Evolutionary conservation across 1,139 yeast species (phyloP).

Genomic region (Pichia kudriavzevii): DNA sequence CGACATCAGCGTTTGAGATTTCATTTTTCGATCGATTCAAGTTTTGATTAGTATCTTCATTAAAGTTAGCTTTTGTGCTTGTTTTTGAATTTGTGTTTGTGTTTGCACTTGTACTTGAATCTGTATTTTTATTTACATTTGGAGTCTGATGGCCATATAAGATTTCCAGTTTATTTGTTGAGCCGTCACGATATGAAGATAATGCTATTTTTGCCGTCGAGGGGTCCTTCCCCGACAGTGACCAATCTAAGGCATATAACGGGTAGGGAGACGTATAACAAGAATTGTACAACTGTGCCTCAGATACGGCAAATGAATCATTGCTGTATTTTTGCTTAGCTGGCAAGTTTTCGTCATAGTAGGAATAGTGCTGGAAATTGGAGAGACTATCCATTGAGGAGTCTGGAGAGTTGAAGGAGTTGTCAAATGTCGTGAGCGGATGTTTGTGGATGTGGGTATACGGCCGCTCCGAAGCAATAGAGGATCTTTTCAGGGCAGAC

Average conservation of each 20-base stretch:
- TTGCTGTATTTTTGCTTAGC: background rate
- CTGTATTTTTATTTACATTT: slow-evolving; percentile 7
- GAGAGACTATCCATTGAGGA: background rate
- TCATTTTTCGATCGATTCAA: too few relatives aligned
- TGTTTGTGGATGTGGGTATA: slow-evolving; percentile 1
- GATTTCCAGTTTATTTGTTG: slow-evolving; percentile 47
- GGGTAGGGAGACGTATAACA: slow-evolving; percentile 57
- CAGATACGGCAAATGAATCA: background rate
- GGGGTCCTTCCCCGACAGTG: slow-evolving; percentile 28
- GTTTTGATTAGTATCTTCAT: background rate
- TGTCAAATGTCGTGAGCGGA: background rate
- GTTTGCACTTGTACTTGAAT: background rate
- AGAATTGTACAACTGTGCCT: slow-evolving; percentile 30
- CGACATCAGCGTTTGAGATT: too few relatives aligned
- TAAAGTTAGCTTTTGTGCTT: too few relatives aligned
- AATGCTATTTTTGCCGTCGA: slow-evolving; percentile 51
- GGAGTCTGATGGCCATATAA: slow-evolving; percentile 33
- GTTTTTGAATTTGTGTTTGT: too few relatives aligned
- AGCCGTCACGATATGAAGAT: slow-evolving; percentile 65
- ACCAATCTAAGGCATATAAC: slow-evolving; percentile 65
- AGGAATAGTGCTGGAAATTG: background rate
- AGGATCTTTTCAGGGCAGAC: slow-evolving; percentile 10
- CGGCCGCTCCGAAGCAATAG: slow-evolving; percentile 14
- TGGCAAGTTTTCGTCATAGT: background rate
- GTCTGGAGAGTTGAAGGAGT: background rate